Base-by-base conservation (phyloP, 2,329 filamentous ascomycete species). In the Aureobasidium melanogenum region DNA sequence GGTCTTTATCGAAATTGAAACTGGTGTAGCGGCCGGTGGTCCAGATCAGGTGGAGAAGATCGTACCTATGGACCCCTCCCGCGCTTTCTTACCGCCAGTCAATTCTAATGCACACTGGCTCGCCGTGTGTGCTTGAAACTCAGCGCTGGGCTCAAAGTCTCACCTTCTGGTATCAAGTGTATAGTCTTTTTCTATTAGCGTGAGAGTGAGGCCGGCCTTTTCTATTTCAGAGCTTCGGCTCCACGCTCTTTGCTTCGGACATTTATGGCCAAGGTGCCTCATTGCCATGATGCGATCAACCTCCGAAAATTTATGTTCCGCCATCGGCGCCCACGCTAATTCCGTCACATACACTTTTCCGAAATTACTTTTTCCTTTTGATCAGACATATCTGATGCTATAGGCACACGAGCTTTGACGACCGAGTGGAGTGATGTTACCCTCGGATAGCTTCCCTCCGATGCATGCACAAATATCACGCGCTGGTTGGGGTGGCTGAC, bases 11-110 rank as follows among this genome's bases (percentile, higher is more conserved):
- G 30, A 57, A 57, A 44, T 57, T 52, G n/a, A 26, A 32, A 8
- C 15, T 41, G 50, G 54, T 57, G 54, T 57, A 44, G 39, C 54
- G 54, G 54, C 19, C 41, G 51, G 38, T 52, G 24, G 54, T 57
- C 54, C 41, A 57, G 54, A 57, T 44, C 52, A 30, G 32, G 54
- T 57, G 54, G 54, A 57, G 54, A 24, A 54, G 54, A 32, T 55
- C 51, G 32, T 36, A 15, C 32, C 14, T 12, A 19, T 24, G 24
- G 24, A 28, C 34, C 48, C 50, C 19, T 41, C n/a, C 6, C 8
- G 47, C 19, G 2, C 48, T 39, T 22, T 8, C 38, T 39, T 36
- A 5, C 14, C 32, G 32, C 32, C 32, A 36, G 32, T 36, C 14
- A 14, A 15, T 36, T 9, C 38, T 39, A 39, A 39, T 32, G 30